Evolutionary conservation across 1,284 basidiomycete species (phyloP).

Genomic region (Boletus mariae): DNA sequence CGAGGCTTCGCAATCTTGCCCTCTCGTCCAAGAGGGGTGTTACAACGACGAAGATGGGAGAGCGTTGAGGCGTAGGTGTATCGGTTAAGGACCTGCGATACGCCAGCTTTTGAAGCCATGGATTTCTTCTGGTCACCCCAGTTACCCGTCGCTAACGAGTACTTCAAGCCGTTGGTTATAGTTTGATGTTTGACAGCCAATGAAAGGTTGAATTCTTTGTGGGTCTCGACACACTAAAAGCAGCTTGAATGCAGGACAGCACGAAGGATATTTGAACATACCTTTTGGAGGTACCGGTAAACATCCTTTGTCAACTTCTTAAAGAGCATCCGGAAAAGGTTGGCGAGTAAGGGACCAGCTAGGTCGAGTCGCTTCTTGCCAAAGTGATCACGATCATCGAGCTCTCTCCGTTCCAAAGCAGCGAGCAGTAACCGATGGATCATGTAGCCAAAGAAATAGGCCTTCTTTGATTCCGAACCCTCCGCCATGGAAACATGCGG

Average conservation of each 20-base stretch:
- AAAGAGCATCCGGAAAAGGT: constrained; percentile 97
- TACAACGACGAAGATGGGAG: constrained; percentile 96
- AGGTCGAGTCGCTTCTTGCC: constrained; percentile 97
- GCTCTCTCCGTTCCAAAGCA: constrained; percentile 89
- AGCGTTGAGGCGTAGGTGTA: constrained; percentile 99
- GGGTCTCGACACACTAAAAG: constrained; percentile 88
- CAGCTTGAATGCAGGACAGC: background rate
- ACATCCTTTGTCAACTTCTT: constrained; percentile 96
- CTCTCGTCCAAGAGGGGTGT: constrained; percentile 97
- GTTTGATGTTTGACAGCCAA: constrained; percentile 94
- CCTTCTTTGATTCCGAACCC: constrained; percentile 97
- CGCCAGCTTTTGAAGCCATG: constrained; percentile 96
- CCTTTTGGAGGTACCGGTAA: constrained; percentile 96
- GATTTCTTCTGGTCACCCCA: constrained; percentile 99
- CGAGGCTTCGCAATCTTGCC: constrained; percentile 99
- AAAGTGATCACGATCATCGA: constrained; percentile 99
- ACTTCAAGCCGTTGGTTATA: constrained; percentile 97
- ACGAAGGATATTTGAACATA: constrained; percentile 31
- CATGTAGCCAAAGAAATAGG: constrained; percentile 99
- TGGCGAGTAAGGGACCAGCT: constrained; percentile 92
- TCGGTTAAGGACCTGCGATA: constrained; percentile 97
- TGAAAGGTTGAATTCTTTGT: constrained; percentile 92
- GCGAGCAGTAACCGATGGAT: constrained; percentile 93
- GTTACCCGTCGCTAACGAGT: constrained; percentile 97
- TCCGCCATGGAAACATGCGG: constrained; percentile 97